Conservation (phyloP, 148 eudicot species). For the Rhododendron kiyosumense region DNA sequence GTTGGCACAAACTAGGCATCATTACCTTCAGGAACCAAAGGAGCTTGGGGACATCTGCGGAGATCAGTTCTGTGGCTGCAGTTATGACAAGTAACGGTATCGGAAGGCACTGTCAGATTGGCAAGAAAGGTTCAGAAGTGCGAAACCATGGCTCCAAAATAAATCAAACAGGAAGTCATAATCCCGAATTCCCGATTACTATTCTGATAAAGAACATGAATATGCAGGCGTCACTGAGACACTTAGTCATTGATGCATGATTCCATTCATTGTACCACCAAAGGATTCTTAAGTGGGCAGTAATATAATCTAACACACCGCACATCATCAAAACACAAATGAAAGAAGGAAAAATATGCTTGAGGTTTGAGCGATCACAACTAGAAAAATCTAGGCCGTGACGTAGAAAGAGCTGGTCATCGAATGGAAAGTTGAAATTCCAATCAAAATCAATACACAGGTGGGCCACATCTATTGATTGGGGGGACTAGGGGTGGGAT, state of each 20-base stretch:
- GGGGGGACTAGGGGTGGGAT: background rate
- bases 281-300: background rate
- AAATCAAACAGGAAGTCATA: background rate
- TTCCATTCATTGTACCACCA: background rate
- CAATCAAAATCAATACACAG: background rate
- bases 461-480: background rate
- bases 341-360: background rate
- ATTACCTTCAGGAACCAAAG: constrained; percentile 74
- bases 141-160: background rate
- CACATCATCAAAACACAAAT: background rate
- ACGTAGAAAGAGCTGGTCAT: background rate
- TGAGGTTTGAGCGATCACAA: background rate
- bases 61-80: constrained; percentile 96
- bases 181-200: background rate
- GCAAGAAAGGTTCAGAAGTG: constrained; percentile 21
- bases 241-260: background rate
- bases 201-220: background rate
- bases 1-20: constrained; percentile 7
- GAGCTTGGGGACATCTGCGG: constrained; percentile 95
- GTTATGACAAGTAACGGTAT: constrained; percentile 64
- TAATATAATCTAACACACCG: background rate
- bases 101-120: constrained; percentile 76
- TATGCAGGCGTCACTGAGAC: background rate
- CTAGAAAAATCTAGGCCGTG: background rate
- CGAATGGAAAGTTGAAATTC: background rate